Evolutionary conservation across 306 rosid species (phyloP), one percentile per base, ranked within the genome.

Genomic region (Begonia fuchsioides): DNA sequence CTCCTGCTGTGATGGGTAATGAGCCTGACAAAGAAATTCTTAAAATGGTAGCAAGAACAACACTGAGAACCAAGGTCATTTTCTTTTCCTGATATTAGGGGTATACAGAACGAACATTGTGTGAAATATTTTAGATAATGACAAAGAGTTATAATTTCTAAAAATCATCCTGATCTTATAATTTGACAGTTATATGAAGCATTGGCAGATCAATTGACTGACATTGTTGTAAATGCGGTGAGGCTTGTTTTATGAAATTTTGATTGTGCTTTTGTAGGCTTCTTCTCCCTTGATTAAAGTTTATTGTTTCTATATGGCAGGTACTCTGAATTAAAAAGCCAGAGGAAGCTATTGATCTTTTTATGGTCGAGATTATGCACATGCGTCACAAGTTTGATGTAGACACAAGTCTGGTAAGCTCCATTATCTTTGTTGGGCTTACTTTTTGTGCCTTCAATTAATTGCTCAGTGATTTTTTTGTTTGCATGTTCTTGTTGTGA

Each of bases 351-450:
- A 79, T 85, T 71, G 98, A 85, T 69, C 69, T 90, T 46, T 90
- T 90, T 68, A 90, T 90, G 98, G 95, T 90, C 57, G 98, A 90
- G 80, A 81, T 79, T 50, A 90, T 90, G 95, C 98, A 90, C 69
- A 90, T 90, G 98, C 76, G 95, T 39, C 98, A 90, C 67, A 85
- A 90, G 60, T 90, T 90, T 55, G 98, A 90, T 44, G 85, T 73
- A 13, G 95, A 90, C 73, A 90, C 95, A n/a, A 78, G 77, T 48
- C 69, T 90, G 95, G 98, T 90, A 81, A 60, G 85, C 62, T 19
- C 1, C 7, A 26, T 26, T 26, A 26, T 26, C 35, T 26, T 26
- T 26, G 35, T 26, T 26, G 35, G 35, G 7, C 35, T 4, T 26
- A 26, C 35, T 3, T 26, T 26, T 26, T 26, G 35, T 26, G 35